Conservation (phyloP, 495 filamentous ascomycete genomes). For the Ramalina peruviana region DNA sequence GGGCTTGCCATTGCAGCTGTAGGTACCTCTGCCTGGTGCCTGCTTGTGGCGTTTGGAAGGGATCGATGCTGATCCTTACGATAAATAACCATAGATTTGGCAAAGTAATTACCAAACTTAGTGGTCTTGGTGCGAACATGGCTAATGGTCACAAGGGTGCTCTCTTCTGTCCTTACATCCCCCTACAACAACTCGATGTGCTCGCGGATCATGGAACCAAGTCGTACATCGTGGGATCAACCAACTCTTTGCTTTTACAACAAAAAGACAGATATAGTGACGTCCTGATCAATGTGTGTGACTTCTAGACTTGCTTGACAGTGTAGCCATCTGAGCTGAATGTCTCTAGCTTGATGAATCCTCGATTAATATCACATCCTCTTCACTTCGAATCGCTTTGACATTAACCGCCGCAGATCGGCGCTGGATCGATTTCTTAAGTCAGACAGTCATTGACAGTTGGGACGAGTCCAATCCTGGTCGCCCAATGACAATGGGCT, state of each 20-base stretch:
- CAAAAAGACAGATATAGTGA: slow-evolving; percentile 97
- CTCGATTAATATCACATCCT: slow-evolving; percentile 68
- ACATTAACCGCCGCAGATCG: slow-evolving; percentile 73
- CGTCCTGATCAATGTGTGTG: slow-evolving; percentile 71
- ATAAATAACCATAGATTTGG: slow-evolving; percentile 41
- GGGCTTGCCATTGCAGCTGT: slow-evolving; percentile 81
- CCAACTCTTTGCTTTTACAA: slow-evolving; percentile 83
- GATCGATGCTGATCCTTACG: not conserved
- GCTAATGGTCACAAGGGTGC: slow-evolving; percentile 46
- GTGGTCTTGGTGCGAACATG: slow-evolving; percentile 11
- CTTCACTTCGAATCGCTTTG: slow-evolving; percentile 65
- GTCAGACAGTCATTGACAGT: slow-evolving; percentile 83
- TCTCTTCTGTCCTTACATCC: slow-evolving; percentile 93
- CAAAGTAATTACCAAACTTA: slow-evolving; percentile 41
- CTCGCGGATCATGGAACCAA: slow-evolving; percentile 90
- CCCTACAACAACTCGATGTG: slow-evolving; percentile 86
- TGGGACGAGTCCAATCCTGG: slow-evolving; percentile 89
- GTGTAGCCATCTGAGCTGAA: not conserved
- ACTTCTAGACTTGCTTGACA: not conserved
- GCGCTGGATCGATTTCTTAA: slow-evolving; percentile 92
- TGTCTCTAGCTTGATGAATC: slow-evolving; percentile 67
- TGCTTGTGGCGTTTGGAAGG: not conserved
- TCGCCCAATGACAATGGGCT: slow-evolving; percentile 84
- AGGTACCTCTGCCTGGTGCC: not conserved
- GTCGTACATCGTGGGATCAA: slow-evolving; percentile 94